phyloP scores from a whole-genome alignment of 176 grass and related monocot species.

The Canna indica region DNA sequence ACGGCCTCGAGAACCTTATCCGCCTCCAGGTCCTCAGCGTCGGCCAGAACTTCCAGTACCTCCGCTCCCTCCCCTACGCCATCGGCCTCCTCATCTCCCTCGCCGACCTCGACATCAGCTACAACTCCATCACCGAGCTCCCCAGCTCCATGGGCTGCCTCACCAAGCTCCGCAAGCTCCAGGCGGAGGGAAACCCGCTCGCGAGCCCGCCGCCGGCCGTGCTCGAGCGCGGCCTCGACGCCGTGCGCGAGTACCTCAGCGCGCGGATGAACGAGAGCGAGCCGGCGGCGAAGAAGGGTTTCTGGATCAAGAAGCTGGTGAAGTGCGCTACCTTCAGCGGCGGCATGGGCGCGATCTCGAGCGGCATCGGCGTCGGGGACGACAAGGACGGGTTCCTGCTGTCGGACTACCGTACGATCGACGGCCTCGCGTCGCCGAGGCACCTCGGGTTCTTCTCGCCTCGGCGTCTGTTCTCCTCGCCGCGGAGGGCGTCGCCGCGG shows the following conservation, averaged over 20 bases:
- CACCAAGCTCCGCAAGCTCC: slow-evolving; percentile 18
- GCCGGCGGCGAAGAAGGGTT: not conserved
- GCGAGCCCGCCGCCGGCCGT: slow-evolving; percentile 17
- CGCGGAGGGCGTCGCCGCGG: not conserved
- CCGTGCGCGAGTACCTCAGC: slow-evolving; percentile 17
- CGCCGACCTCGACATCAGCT: slow-evolving; percentile 29
- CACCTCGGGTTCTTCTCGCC: slow-evolving; percentile 71
- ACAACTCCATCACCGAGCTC: slow-evolving; percentile 21
- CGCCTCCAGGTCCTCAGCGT: slow-evolving; percentile 24
- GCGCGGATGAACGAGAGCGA: not conserved
- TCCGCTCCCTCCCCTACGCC: slow-evolving; percentile 15
- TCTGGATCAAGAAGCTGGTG: slow-evolving; percentile 16
- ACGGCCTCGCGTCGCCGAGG: slow-evolving; percentile 58
- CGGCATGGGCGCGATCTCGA: slow-evolving; percentile 29
- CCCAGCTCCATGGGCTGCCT: slow-evolving; percentile 23
- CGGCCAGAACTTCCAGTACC: slow-evolving; percentile 26
- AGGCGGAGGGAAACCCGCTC: slow-evolving; percentile 25
- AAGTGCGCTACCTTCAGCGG: slow-evolving; percentile 15
- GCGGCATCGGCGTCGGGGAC: slow-evolving; percentile 21
- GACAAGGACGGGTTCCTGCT: slow-evolving; percentile 33
- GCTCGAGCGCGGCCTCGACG: slow-evolving; percentile 14
- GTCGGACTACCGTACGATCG: slow-evolving; percentile 61
- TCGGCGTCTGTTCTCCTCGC: not conserved
- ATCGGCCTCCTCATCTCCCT: slow-evolving; percentile 21
- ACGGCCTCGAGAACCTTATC: slow-evolving; percentile 27